Base-by-base conservation (phyloP, 495 filamentous ascomycete species). In the Aspergillus avenaceus region DNA sequence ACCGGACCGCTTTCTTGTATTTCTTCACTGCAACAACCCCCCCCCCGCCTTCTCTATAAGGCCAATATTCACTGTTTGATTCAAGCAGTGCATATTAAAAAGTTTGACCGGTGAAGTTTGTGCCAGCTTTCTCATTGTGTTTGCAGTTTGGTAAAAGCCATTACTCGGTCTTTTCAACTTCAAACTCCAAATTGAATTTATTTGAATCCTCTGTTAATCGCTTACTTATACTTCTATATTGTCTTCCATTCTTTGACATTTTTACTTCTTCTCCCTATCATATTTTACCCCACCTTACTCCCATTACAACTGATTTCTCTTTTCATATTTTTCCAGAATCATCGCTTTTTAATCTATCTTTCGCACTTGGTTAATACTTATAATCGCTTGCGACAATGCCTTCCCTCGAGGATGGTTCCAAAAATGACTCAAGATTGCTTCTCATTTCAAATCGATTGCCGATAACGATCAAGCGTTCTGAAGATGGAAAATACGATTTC, bases 361-460 rank as follows among this genome's bases (percentile, higher is more conserved):
- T 41, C 43, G 25, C 38, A 45, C 42, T 18, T 24, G 38, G 37
- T 13, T 12, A 32, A 24, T 43, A 26, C 8, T 14, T 45, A 26
- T 26, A 23, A 40, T 41, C 42, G 2, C 9, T 25, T 50, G 29
- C 29, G 46, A 56, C 32, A 27, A 74, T 74, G 70, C 62, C 69
- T 45, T 60, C 60, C 37, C 54, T 64, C 40, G 67, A 73, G 48
- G 55, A 62, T 41, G 55, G 60, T 42, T 41, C 60, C 22, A 45
- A 56, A 38, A 69, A 62, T 37, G 69, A 72, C 47, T 66, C 70
- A 1, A 64, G 75, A 23, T 76, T 97, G 34, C 84, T 96, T 29
- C 83, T 97, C 37, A 81, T 96, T 56, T 96, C 92, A 11, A 97
- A 97, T 53, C 87, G 93, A 37, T 79, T 97, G 9, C 92, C 92